phyloP scores from a whole-genome alignment of 495 filamentous ascomycete genomes.

The Aspergillus carlsbadensis region DNA sequence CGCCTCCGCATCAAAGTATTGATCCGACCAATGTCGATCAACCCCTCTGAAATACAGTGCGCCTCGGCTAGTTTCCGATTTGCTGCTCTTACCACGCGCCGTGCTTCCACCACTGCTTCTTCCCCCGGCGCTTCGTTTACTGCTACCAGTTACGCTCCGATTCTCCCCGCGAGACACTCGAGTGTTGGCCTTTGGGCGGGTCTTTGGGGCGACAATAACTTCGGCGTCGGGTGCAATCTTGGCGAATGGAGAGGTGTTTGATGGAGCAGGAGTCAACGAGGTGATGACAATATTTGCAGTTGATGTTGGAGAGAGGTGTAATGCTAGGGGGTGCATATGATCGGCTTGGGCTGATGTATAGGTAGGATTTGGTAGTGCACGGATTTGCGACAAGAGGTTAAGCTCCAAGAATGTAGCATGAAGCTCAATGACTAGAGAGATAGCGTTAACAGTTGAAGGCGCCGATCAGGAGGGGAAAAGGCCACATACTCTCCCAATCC shows the following conservation, averaged over 20 bases:
- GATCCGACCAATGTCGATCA: conserved; percentile 60
- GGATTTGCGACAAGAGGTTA: conserved; percentile 89
- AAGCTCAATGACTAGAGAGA: conserved; percentile 75
- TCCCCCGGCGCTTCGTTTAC: conserved; percentile 68
- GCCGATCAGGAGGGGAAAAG: neutral
- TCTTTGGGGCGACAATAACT: conserved; percentile 94
- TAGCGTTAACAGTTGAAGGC: conserved; percentile 8
- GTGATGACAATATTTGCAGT: conserved; percentile 88
- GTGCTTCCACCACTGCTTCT: conserved; percentile 70
- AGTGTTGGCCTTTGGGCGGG: conserved; percentile 52
- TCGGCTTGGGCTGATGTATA: conserved; percentile 51
- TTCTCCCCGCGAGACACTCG: conserved; percentile 57
- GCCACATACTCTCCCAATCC: conserved; percentile 80
- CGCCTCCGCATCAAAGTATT: conserved; percentile 69
- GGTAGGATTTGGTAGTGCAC: conserved; percentile 82
- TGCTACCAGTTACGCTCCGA: conserved; percentile 68
- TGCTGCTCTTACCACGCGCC: conserved; percentile 55
- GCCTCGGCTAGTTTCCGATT: conserved; percentile 59
- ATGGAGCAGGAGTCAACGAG: conserved; percentile 69
- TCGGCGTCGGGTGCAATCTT: conserved; percentile 93
- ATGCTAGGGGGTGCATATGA: conserved; percentile 73
- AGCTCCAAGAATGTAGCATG: conserved; percentile 93
- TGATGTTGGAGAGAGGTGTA: conserved; percentile 93
- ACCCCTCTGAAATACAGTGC: conserved; percentile 76
- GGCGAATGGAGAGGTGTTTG: conserved; percentile 72